Evolutionary conservation across 1,284 basidiomycete species (phyloP), one percentile per base, ranked within the genome.

Genomic region (Tremellales sp.): DNA sequence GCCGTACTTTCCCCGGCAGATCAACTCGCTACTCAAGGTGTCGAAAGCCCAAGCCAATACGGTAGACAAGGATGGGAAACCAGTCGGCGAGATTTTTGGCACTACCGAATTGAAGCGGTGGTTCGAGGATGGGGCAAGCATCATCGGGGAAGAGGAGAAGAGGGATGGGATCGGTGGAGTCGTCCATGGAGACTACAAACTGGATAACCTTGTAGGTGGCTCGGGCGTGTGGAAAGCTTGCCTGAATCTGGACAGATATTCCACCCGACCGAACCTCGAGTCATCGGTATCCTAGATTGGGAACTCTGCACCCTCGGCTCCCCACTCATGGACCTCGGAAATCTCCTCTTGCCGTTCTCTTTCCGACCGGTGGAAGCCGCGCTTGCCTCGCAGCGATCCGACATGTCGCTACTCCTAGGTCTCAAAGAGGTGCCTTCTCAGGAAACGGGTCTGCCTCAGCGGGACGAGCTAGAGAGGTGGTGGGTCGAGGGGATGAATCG

Each of bases 281-380:
- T 97, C 2, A 92, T 97, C 60, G 93, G 89, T 2, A 90, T 97
- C 35, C 74, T 97, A 40, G 93, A 97, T 68, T 97, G 93, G 93
- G 93, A 97, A 66, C 75, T 97, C 31, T 93, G 88, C 61, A 97
- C 94, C 1, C 78, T 95, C 14, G 90, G 90, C 7, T 88, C 85
- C 60, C 85, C 86, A 26, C 79, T 95, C 1, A 87, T 87, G n/a
- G 93, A 97, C 66, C 77, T 97, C 2, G 90, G 82, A 2, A 97
- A 97, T 71, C 73, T 97, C 40, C 85, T 89, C 0, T 82, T 87
- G 61, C 87, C 88, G 3, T 93, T 87, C 86, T 76, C 82, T 6
- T 77, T 91, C 42, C 78, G 83, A 37, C 67, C 76, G 19, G 71
- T 68, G 5, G 54, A 77, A 46, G 51, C 27, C 12, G 39, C 54